Evolutionary conservation across 306 rosid species (phyloP).

Genomic region (Acacia crassicarpa): DNA sequence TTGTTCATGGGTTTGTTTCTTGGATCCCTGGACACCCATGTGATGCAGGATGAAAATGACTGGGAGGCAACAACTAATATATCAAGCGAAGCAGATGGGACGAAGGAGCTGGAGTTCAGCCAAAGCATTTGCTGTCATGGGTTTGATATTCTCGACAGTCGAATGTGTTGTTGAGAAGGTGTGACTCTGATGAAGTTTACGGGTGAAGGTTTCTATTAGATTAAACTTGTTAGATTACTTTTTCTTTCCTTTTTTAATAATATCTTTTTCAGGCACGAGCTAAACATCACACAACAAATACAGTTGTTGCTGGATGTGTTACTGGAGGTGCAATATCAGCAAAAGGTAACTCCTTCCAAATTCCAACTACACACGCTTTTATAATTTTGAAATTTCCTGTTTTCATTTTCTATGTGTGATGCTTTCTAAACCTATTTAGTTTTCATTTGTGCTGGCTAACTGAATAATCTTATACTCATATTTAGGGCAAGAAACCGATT

Average conservation of each 20-base stretch:
- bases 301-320: slow-evolving; percentile 83
- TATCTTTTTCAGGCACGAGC: slow-evolving; percentile 66
- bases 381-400: slow-evolving; percentile 6
- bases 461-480: background rate
- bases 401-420: background rate
- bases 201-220: slow-evolving; percentile 21
- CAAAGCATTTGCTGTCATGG: slow-evolving; percentile 97
- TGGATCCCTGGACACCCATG: slow-evolving; percentile 76
- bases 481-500: background rate
- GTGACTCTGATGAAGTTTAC: background rate
- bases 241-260: slow-evolving; percentile 8
- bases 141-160: slow-evolving; percentile 83
- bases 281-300: slow-evolving; percentile 82
- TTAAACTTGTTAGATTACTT: slow-evolving; percentile 9
- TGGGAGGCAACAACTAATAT: slow-evolving; percentile 66
- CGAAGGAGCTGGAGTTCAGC: slow-evolving; percentile 86
- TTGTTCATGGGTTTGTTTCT: slow-evolving; percentile 86
- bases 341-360: slow-evolving; percentile 54
- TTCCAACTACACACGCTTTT: background rate
- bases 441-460: background rate
- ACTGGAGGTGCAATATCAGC: slow-evolving; percentile 94
- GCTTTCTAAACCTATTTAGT: background rate
- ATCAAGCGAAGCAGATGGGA: slow-evolving; percentile 93
- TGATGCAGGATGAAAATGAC: slow-evolving; percentile 81
- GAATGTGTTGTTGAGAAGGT: slow-evolving; percentile 97